Evolutionary conservation across 352 stramenopile genomes (phyloP).

Genomic region (Globisporangium nagaii): DNA sequence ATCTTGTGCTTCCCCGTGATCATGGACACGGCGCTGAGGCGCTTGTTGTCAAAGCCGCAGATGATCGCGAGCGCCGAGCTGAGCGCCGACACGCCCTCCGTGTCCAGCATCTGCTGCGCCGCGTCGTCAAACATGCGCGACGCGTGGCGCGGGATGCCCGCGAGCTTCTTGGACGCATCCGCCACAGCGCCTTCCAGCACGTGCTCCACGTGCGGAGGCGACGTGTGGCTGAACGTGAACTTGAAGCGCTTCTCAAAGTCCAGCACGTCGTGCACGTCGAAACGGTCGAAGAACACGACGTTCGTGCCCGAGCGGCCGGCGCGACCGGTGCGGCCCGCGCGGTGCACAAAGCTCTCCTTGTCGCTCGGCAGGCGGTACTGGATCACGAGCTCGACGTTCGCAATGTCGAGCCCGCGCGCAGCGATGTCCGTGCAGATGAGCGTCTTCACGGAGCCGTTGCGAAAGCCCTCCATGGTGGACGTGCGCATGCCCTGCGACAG

Average conservation of each 20-base stretch:
- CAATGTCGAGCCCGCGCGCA: slow-evolving; percentile 86
- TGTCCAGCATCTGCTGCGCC: slow-evolving; percentile 44
- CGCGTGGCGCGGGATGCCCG: slow-evolving; percentile 35
- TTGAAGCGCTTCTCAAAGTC: slow-evolving; percentile 79
- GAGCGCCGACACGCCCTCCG: slow-evolving; percentile 46
- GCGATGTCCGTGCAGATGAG: slow-evolving; percentile 90
- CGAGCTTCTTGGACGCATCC: slow-evolving; percentile 51
- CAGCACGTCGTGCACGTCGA: slow-evolving; percentile 54
- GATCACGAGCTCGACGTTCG: slow-evolving; percentile 89
- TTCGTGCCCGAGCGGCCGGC: slow-evolving; percentile 78
- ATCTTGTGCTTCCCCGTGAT: slow-evolving; percentile 57
- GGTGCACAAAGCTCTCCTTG: slow-evolving; percentile 94
- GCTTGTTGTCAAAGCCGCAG: slow-evolving; percentile 72
- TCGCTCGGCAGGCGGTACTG: slow-evolving; percentile 92
- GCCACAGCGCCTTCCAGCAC: slow-evolving; percentile 49
- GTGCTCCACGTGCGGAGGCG: slow-evolving; percentile 48
- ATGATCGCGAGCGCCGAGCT: slow-evolving; percentile 67
- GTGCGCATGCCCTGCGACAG: slow-evolving; percentile 86
- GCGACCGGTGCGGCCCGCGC: slow-evolving; percentile 86
- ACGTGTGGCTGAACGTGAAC: slow-evolving; percentile 60
- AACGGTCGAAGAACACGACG: slow-evolving; percentile 83
- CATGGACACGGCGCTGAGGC: slow-evolving; percentile 66
- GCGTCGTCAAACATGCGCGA: slow-evolving; percentile 54
- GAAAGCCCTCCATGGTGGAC: slow-evolving; percentile 96
- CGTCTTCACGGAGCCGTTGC: slow-evolving; percentile 90